Conservation (phyloP, 176 grass and related monocot genomes). For the Avena eriantha region DNA sequence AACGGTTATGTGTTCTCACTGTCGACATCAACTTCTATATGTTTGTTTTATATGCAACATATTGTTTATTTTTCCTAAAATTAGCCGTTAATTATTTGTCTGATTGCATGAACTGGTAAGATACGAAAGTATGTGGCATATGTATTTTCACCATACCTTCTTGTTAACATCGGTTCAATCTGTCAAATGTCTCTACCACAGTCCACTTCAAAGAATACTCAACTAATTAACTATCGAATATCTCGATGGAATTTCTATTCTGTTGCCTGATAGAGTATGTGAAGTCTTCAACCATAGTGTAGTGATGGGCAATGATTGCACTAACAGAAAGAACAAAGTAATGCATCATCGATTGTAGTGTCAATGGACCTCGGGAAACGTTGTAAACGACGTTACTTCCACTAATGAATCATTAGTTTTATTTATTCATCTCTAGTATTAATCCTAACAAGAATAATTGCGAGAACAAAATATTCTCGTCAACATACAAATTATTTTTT, state of each 20-base stretch:
- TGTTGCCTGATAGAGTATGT: background rate
- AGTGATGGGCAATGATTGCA: background rate
- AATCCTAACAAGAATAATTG: background rate
- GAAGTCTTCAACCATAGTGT: background rate
- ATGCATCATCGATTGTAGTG: background rate
- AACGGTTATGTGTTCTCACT: background rate
- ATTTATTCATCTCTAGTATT: background rate
- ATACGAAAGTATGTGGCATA: background rate
- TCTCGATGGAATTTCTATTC: background rate
- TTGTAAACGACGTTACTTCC: background rate
- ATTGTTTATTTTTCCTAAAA: background rate
- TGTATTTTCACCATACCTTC: background rate
- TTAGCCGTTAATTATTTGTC: background rate
- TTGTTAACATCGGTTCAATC: slow-evolving; percentile 13
- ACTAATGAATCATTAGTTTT: background rate
- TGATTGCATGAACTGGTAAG: background rate
- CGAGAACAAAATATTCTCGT: no score
- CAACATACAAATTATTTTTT: no score
- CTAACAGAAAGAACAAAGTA: background rate
- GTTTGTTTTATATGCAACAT: background rate
- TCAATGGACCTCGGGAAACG: background rate
- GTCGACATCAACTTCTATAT: background rate
- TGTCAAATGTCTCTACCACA: background rate
- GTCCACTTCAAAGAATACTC: background rate
- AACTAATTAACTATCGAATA: background rate